Conservation (phyloP, 2,329 filamentous ascomycete species). For the Fusarium pilosicola region DNA sequence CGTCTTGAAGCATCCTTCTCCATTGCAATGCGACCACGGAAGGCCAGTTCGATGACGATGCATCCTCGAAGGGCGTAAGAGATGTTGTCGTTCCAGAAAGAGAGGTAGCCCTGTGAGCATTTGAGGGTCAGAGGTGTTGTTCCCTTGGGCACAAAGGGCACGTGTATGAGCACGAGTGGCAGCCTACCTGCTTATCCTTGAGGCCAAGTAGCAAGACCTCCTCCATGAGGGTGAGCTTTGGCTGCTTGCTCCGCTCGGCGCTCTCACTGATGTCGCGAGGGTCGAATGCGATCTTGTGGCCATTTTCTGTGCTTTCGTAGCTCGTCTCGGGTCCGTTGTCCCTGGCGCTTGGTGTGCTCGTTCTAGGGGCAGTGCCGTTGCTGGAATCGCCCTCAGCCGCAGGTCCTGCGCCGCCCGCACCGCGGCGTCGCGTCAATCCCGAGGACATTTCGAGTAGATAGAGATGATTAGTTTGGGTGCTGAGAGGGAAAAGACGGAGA, state of each 20-base stretch:
- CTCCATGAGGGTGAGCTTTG: constrained; percentile 98
- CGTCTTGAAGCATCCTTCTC: constrained; percentile 93
- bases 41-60: constrained; percentile 97
- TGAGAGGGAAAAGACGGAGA: constrained; percentile 19
- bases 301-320: constrained; percentile 92
- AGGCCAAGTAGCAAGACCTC: constrained; percentile 93
- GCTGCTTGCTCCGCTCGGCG: constrained; percentile 95
- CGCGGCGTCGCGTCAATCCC: constrained; percentile 72
- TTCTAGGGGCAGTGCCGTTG: constrained; percentile 61
- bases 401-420: constrained; percentile 73
- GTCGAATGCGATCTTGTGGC: constrained; percentile 98
- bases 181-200: constrained; percentile 93
- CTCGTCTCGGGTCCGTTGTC: constrained; percentile 77
- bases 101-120: constrained; percentile 84
- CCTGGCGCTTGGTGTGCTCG: constrained; percentile 65
- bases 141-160: constrained; percentile 13
- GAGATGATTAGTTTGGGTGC: constrained; percentile 7
- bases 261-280: constrained; percentile 97
- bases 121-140: constrained; percentile 11
- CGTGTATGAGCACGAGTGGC: constrained; percentile 22
- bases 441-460: constrained; percentile 49
- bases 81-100: constrained; percentile 99
- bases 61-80: constrained; percentile 97
- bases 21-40: constrained; percentile 97
- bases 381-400: constrained; percentile 66